phyloP scores from a whole-genome alignment of 169 alveolate species.

The Ichthyophthirius multifiliis region DNA sequence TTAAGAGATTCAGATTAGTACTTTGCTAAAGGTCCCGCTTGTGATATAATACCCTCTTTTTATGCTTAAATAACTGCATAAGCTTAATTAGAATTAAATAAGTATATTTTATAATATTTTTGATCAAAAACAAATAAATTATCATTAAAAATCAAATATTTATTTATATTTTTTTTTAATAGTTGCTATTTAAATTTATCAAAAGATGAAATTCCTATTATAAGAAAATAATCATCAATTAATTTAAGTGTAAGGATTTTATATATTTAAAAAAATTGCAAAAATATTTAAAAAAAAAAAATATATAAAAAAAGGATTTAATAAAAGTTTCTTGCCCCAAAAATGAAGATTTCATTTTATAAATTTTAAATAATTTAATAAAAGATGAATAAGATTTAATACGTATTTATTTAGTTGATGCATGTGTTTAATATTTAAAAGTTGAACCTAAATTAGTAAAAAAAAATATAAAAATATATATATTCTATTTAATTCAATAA shows the following conservation, averaged over 20 bases:
- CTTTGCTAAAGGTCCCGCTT: constrained; percentile 54
- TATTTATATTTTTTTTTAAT: not conserved
- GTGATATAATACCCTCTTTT: constrained; percentile 47
- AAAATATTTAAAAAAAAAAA: not conserved
- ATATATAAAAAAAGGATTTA: constrained; percentile 28
- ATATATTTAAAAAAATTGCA: not conserved
- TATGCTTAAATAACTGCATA: constrained; percentile 46
- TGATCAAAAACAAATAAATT: no score
- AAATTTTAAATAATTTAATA: constrained; percentile 40
- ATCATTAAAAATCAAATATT: not conserved
- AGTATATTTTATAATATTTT: constrained; percentile 4
- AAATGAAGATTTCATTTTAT: constrained; percentile 43
- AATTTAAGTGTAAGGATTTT: constrained; percentile 33
- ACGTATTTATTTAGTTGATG: constrained; percentile 67
- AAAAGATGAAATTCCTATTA: constrained; percentile 51
- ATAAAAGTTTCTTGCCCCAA: constrained; percentile 43
- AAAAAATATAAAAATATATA: not conserved
- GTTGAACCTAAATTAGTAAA: constrained; percentile 10
- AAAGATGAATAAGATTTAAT: constrained; percentile 72
- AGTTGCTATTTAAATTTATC: constrained; percentile 38
- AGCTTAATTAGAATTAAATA: constrained; percentile 39
- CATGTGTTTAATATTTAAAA: constrained; percentile 33
- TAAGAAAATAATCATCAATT: constrained; percentile 59
- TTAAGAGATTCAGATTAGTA: constrained; percentile 56
- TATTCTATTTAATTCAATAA: not conserved